Evolutionary conservation across 2,329 filamentous ascomycete species (phyloP).

Genomic region (Scleromitrula shiraiana): DNA sequence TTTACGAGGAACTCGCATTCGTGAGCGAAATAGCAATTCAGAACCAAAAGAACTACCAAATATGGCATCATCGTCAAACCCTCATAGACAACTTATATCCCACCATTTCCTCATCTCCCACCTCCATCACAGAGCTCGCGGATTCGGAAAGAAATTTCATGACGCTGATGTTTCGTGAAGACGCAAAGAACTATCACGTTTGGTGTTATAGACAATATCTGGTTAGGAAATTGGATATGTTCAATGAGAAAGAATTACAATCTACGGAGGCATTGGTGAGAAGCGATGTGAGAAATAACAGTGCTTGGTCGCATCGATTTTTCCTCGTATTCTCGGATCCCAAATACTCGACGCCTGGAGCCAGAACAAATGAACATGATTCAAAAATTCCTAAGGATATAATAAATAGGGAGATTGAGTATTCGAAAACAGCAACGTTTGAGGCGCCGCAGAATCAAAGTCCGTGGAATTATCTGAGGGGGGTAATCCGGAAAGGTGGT

Average conservation of each 20-base stretch:
- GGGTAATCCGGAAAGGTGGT: conserved; percentile 61
- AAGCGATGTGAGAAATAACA: conserved; percentile 87
- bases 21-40: conserved; percentile 74
- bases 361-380: conserved; percentile 44
- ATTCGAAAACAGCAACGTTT: conserved; percentile 63
- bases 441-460: conserved; percentile 89
- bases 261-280: conserved; percentile 66
- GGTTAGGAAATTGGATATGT: conserved; percentile 59
- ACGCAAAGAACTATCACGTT: conserved; percentile 97
- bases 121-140: conserved; percentile 48
- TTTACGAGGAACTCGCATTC: conserved; percentile 63
- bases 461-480: conserved; percentile 86
- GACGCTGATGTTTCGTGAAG: conserved; percentile 68
- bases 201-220: conserved; percentile 87
- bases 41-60: conserved; percentile 97
- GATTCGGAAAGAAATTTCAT: conserved; percentile 69
- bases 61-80: conserved; percentile 74
- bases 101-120: conserved; percentile 51
- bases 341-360: conserved; percentile 38
- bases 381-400: conserved; percentile 51
- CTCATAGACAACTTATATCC: conserved; percentile 51
- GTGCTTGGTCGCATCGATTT: conserved; percentile 95
- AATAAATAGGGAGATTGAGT: conserved; percentile 67
- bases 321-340: conserved; percentile 75
- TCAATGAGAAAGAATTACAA: conserved; percentile 51